Percentiles rank a stretch among this genome's conserved stretches.
Evolutionary conservation across 1,139 yeast species (phyloP).

Genomic region (Ogataea hybrid): DNA sequence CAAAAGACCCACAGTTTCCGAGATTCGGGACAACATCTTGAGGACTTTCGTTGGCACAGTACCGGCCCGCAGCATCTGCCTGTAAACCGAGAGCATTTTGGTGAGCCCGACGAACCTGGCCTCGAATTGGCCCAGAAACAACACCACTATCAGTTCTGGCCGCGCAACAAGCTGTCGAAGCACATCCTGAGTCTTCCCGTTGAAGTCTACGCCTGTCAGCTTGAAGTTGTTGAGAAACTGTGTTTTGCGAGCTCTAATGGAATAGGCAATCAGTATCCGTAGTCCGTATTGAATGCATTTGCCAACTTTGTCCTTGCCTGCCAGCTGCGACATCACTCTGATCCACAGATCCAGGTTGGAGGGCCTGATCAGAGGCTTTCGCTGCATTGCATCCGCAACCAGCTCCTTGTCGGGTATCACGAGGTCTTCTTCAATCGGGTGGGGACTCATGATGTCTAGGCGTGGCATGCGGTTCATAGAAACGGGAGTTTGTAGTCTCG

Average conservation of each 20-base stretch:
- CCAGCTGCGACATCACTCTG: constrained; percentile 49
- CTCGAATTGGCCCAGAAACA: constrained; percentile 36
- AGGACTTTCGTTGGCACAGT: constrained; percentile 60
- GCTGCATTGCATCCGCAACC: constrained; percentile 11
- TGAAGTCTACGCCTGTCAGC: constrained; percentile 35
- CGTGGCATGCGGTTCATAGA: constrained; percentile 12
- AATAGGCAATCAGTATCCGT: constrained; percentile 51
- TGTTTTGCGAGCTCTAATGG: constrained; percentile 38
- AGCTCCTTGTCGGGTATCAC: constrained; percentile 15
- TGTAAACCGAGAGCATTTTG: constrained; percentile 52
- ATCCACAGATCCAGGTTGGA: constrained; percentile 45
- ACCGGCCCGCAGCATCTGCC: constrained; percentile 72
- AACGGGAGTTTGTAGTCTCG: constrained; percentile 16
- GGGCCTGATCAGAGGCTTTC: constrained; percentile 12
- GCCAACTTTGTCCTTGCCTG: constrained; percentile 71
- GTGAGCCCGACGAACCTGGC: constrained; percentile 45
- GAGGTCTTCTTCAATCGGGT: constrained; percentile 17
- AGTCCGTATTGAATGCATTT: constrained; percentile 60
- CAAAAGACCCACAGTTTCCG: constrained; percentile 12
- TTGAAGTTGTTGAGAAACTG: constrained; percentile 12
- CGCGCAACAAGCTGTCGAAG: constrained; percentile 40
- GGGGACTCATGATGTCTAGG: constrained; percentile 16
- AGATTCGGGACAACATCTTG: constrained; percentile 23
- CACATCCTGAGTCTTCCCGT: constrained; percentile 37
- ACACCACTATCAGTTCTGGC: constrained; percentile 41